Evolutionary conservation across 257 asterid genomes (phyloP).

Genomic region (Gentiana straminea): DNA sequence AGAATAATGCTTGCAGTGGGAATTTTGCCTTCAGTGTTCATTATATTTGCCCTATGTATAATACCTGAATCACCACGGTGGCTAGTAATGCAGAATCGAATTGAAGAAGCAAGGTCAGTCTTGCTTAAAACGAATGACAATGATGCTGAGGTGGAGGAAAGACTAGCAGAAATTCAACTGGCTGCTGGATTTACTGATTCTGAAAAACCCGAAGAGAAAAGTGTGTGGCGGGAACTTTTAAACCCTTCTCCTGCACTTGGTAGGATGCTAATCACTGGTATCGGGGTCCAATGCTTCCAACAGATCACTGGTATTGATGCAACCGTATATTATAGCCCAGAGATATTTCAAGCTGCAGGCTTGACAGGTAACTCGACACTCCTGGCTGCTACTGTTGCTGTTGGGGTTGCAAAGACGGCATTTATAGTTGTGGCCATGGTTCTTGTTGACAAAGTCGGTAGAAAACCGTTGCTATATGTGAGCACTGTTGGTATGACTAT

Average conservation of each 20-base stretch:
- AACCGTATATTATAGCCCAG: conserved; percentile 85
- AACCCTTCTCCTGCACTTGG: conserved; percentile 61
- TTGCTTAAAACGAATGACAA: conserved; percentile 66
- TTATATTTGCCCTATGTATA: conserved; percentile 56
- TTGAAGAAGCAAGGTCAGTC: conserved; percentile 64
- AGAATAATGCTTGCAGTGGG: conserved; percentile 92
- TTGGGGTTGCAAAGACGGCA: conserved; percentile 65
- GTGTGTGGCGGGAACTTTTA: conserved; percentile 71
- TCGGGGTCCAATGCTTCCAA: conserved; percentile 88
- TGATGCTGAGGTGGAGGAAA: conserved; percentile 68
- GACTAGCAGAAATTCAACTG: conserved; percentile 57
- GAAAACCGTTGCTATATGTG: conserved; percentile 80
- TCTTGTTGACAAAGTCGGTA: conserved; percentile 62
- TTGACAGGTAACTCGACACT: conserved; percentile 47
- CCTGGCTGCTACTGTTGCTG: conserved; percentile 88
- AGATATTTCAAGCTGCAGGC: conserved; percentile 71
- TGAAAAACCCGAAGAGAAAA: conserved; percentile 28
- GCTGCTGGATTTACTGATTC: conserved; percentile 39
- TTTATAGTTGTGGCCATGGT: conserved; percentile 66
- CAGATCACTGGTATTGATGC: conserved; percentile 92
- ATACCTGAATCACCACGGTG: conserved; percentile 93
- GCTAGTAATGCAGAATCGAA: conserved; percentile 59
- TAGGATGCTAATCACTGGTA: conserved; percentile 67
- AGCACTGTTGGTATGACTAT: conserved; percentile 89
- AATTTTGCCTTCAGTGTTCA: conserved; percentile 61